Evolutionary conservation across 2,329 filamentous ascomycete species (phyloP).

Genomic region (Beauveria medogensis): DNA sequence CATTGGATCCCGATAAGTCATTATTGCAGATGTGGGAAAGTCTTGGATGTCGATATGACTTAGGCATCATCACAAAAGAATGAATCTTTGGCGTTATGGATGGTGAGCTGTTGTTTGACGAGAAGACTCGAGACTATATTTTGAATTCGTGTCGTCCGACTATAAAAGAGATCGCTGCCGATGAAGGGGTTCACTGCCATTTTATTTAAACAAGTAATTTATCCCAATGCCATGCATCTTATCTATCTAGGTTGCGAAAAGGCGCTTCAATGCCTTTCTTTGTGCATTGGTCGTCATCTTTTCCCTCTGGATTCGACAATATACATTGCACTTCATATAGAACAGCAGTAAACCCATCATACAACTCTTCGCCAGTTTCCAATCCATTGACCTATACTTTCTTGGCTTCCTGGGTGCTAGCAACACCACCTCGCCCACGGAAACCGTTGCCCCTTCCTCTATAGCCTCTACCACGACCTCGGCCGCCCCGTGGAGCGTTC

Average conservation of each 20-base stretch:
- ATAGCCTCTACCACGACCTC: conserved; percentile 32
- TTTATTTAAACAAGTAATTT: neutral
- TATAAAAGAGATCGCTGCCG: no score
- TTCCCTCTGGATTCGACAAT: neutral
- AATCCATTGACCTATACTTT: neutral
- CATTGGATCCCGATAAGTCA: no score
- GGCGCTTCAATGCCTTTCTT: neutral
- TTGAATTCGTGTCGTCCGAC: no score
- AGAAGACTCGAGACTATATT: no score
- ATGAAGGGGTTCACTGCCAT: neutral
- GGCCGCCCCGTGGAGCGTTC: conserved; percentile 35
- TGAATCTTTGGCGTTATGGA: no score
- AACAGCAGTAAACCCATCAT: neutral
- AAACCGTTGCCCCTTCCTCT: conserved; percentile 28
- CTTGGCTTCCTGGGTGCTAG: conserved; percentile 8
- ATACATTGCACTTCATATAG: neutral
- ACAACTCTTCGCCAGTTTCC: neutral
- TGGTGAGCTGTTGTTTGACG: no score
- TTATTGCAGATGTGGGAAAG: no score
- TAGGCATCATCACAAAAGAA: no score
- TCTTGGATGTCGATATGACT: neutral
- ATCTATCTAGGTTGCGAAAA: no score
- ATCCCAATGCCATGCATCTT: neutral
- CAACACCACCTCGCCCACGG: conserved; percentile 26
- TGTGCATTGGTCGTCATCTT: neutral